phyloP scores from a whole-genome alignment of 192 early-diverging fungal genomes.

The Umbelopsis vinacea region DNA sequence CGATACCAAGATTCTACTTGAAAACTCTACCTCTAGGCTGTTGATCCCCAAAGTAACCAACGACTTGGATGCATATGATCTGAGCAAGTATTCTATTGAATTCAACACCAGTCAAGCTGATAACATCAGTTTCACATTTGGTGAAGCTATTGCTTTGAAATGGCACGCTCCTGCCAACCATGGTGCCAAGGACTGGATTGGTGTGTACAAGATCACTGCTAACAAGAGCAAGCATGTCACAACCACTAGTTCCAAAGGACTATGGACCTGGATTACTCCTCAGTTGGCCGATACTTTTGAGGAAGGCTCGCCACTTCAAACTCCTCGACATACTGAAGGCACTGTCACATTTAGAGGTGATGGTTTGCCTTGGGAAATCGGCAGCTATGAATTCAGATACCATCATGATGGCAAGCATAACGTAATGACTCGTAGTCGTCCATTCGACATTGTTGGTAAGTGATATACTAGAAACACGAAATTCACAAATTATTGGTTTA shows the following conservation, averaged over 20 bases:
- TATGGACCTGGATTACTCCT: slow-evolving; percentile 61
- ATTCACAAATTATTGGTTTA: background rate
- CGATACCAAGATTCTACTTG: slow-evolving; percentile 48
- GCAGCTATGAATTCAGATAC: slow-evolving; percentile 89
- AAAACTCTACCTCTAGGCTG: slow-evolving; percentile 39
- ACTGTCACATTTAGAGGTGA: slow-evolving; percentile 67
- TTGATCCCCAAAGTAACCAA: slow-evolving; percentile 41
- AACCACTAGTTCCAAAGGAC: slow-evolving; percentile 70
- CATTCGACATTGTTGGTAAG: slow-evolving; percentile 79
- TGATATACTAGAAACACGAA: background rate
- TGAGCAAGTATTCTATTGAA: slow-evolving; percentile 14
- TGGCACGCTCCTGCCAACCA: slow-evolving; percentile 83
- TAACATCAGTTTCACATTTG: slow-evolving; percentile 63
- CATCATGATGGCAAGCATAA: slow-evolving; percentile 89
- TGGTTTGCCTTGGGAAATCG: slow-evolving; percentile 82
- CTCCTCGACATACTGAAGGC: slow-evolving; percentile 40
- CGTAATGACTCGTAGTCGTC: slow-evolving; percentile 73
- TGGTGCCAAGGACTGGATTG: slow-evolving; percentile 88
- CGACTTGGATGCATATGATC: slow-evolving; percentile 47
- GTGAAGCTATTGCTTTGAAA: slow-evolving; percentile 71
- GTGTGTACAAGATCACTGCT: slow-evolving; percentile 79
- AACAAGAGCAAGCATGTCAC: slow-evolving; percentile 82
- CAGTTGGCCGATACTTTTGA: background rate
- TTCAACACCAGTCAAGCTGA: background rate
- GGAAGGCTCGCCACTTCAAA: background rate